phyloP scores from a whole-genome alignment of 352 stramenopile species.

The Phytophthora uliginosa region DNA sequence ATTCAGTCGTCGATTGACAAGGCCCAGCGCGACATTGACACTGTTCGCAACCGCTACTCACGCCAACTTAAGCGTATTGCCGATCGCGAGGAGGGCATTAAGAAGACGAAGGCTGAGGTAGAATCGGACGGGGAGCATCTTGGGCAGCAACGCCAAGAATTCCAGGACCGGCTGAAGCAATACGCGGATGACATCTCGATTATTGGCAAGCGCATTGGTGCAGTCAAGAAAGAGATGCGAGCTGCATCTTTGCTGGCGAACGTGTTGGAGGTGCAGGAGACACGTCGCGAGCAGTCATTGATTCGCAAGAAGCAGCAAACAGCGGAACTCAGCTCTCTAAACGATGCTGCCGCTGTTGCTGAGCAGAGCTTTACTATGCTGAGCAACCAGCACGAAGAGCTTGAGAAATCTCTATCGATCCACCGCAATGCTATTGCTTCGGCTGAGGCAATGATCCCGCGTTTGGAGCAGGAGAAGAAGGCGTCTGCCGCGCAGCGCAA shows the following conservation, averaged over 20 bases:
- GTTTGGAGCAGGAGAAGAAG: constrained; percentile 87
- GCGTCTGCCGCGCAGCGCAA: constrained; percentile 79
- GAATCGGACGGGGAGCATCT: constrained; percentile 75
- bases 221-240: constrained; percentile 78
- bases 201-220: constrained; percentile 70
- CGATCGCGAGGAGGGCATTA: constrained; percentile 77
- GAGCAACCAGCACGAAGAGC: constrained; percentile 78
- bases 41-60: constrained; percentile 77
- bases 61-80: constrained; percentile 84
- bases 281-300: constrained; percentile 66
- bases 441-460: constrained; percentile 81
- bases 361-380: constrained; percentile 85
- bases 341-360: constrained; percentile 73
- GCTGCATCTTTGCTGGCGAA: constrained; percentile 67
- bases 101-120: constrained; percentile 81
- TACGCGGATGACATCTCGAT: constrained; percentile 59
- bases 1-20: constrained; percentile 79
- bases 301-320: constrained; percentile 84
- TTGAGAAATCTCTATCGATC: constrained; percentile 78
- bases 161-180: constrained; percentile 61
- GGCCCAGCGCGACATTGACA: constrained; percentile 82
- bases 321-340: constrained; percentile 72
- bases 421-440: constrained; percentile 87
- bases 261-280: constrained; percentile 82
- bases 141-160: constrained; percentile 61